A percentile compares a stretch with the other conserved stretches of the same genome.
These are phyloP conservation scores for Rhodotorula sp. DNA, from an alignment of 1,284 basidiomycete species.

Conservation along the genomic window DNA sequence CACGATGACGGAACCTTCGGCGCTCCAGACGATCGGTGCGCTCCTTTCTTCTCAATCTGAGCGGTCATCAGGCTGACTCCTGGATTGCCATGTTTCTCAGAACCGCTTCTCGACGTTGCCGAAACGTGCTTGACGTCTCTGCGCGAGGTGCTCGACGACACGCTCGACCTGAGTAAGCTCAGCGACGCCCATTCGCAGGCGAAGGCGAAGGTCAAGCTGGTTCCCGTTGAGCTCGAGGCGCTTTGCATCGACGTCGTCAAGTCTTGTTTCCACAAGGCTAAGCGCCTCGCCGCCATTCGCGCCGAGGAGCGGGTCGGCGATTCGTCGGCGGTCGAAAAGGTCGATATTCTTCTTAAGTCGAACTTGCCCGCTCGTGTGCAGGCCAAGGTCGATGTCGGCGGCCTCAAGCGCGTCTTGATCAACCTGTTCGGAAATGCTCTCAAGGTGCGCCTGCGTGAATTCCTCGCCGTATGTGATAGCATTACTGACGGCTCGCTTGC, in stretches of 20 bases:
- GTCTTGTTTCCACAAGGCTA: not conserved
- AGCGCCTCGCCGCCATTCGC: not conserved
- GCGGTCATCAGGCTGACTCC: not conserved
- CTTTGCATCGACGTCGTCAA: constrained; percentile 8
- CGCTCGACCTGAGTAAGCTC: constrained; percentile 29
- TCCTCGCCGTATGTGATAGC: too few species aligned
- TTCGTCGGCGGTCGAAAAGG: not conserved
- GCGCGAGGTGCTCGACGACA: constrained; percentile 30
- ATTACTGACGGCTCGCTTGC: not conserved
- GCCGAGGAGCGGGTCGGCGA: not conserved
- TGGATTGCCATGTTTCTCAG: not conserved
- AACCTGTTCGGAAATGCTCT: constrained; percentile 18
- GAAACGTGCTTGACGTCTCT: constrained; percentile 20
- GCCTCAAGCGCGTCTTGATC: constrained; percentile 16
- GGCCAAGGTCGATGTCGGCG: constrained; percentile 18
- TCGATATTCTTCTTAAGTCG: constrained; percentile 12
- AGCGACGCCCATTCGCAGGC: not conserved
- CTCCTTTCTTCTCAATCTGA: too few species aligned
- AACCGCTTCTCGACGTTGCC: constrained; percentile 24
- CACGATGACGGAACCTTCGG: constrained; percentile 5
- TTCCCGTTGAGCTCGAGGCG: not conserved
- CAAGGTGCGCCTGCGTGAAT: not conserved
- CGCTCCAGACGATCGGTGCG: constrained; percentile 7
- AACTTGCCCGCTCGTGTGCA: not conserved
- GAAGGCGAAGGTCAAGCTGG: not conserved